phyloP scores from a whole-genome alignment of 2,329 filamentous ascomycete species.

The Chaetomiaceae sp. region DNA sequence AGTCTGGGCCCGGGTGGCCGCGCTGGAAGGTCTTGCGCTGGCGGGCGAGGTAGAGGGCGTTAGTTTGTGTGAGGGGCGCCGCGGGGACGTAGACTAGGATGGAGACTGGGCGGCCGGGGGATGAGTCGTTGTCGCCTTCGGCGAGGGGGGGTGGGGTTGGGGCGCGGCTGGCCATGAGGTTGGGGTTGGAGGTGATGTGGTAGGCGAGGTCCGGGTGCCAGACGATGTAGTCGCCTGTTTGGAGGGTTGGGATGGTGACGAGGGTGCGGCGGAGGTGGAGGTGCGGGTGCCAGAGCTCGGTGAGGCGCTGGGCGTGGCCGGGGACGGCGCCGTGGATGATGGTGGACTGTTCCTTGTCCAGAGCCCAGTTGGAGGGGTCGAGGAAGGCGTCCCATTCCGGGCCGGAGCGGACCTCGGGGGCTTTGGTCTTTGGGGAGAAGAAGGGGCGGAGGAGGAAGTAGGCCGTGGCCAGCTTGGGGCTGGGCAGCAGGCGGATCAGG shows the following conservation, averaged over 20 bases:
- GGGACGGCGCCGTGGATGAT: constrained; percentile 56
- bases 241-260: constrained; percentile 50
- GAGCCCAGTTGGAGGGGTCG: constrained; percentile 40
- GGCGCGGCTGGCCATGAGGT: constrained; percentile 31
- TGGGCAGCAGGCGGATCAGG: constrained; percentile 44
- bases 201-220: constrained; percentile 56
- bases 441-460: constrained; percentile 49
- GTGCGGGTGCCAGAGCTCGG: constrained; percentile 54
- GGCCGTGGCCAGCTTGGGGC: constrained; percentile 43
- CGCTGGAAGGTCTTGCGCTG: constrained; percentile 54
- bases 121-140: constrained; percentile 6
- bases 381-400: constrained; percentile 48
- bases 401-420: constrained; percentile 37
- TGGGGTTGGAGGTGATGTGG: constrained; percentile 47
- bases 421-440: constrained; percentile 42
- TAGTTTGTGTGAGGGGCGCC: constrained; percentile 53
- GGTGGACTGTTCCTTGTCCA: constrained; percentile 47
- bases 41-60: constrained; percentile 52
- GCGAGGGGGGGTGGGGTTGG: constrained; percentile 30
- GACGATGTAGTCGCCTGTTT: constrained; percentile 53
- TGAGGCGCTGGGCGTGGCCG: constrained; percentile 53
- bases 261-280: constrained; percentile 49
- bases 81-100: constrained; percentile 53
- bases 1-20: constrained; percentile 47
- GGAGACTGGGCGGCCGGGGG: constrained; percentile 33